Percentiles rank a stretch among this genome's conserved stretches.
These are phyloP conservation scores for Strobilomyces confusus DNA, from an alignment of 768 basidiomycete species.

Conservation along the genomic window DNA sequence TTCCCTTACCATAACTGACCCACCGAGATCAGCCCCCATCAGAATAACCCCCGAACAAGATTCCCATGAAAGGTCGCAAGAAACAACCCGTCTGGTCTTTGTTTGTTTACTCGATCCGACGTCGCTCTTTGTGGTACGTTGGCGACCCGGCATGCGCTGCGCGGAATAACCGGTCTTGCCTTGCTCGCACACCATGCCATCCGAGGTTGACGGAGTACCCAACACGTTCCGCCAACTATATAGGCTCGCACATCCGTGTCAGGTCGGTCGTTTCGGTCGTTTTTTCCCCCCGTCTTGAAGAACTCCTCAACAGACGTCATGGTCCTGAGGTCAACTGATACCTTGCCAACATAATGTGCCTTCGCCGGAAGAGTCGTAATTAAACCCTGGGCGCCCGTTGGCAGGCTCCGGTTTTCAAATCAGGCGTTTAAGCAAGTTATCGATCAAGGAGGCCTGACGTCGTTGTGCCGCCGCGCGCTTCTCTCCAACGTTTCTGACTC, in stretches of 20 bases:
- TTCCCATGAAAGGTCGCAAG: not conserved
- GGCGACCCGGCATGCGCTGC: not conserved
- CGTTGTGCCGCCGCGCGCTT: not conserved
- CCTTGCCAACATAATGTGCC: not conserved
- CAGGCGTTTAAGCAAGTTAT: constrained; percentile 14
- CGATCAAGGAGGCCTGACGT: constrained; percentile 1
- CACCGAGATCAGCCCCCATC: constrained; percentile 7
- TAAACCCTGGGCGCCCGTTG: constrained; percentile 4
- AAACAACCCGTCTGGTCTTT: not conserved
- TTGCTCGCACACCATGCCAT: not conserved
- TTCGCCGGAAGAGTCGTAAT: not conserved
- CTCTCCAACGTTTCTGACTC: constrained; percentile 1
- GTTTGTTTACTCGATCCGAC: not conserved
- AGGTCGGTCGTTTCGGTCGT: constrained; percentile 5
- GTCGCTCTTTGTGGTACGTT: not conserved
- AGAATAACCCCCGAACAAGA: not conserved
- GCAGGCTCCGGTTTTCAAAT: constrained; percentile 20
- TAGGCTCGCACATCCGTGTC: not conserved
- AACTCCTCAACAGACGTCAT: not conserved
- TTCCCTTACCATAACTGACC: not conserved
- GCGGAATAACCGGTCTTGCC: not conserved
- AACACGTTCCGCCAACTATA: not conserved
- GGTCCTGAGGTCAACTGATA: constrained; percentile 4
- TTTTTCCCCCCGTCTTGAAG: not conserved
- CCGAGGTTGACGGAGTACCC: constrained; percentile 6